A percentile compares a stretch with the other conserved stretches of the same genome.
Conservation (phyloP, 2,329 filamentous ascomycete genomes). For the Hysterium pulicare region DNA sequence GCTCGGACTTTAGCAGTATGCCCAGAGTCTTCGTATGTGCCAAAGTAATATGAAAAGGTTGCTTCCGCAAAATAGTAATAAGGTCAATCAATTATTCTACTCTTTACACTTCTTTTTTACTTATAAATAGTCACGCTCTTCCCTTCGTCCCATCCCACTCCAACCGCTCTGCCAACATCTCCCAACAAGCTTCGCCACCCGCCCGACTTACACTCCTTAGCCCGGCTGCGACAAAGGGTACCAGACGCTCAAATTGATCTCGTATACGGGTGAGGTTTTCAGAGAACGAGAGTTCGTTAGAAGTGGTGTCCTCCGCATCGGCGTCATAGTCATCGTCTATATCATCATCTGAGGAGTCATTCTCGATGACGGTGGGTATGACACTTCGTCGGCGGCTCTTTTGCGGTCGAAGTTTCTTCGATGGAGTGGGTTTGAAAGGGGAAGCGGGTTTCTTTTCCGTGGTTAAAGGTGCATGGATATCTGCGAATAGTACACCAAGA, state of each 20-base stretch:
- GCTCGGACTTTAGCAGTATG: no score
- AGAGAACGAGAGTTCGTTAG: slow-evolving; percentile 1
- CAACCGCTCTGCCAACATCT: slow-evolving; percentile 76
- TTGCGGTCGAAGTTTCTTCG: neutral
- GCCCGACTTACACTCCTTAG: slow-evolving; percentile 72
- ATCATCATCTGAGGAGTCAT: slow-evolving; percentile 25
- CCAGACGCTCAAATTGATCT: slow-evolving; percentile 60
- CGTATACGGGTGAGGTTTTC: slow-evolving; percentile 57
- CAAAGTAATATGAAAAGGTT: no score
- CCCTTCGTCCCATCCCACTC: slow-evolving; percentile 46
- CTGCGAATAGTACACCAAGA: slow-evolving; percentile 66
- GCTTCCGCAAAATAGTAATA: no score
- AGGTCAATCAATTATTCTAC: no score
- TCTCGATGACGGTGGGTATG: slow-evolving; percentile 14
- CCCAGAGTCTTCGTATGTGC: no score
- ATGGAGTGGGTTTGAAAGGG: neutral
- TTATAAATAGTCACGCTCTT: no score
- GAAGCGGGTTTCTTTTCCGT: slow-evolving; percentile 38
- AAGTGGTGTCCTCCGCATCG: slow-evolving; percentile 6
- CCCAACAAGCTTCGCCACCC: slow-evolving; percentile 70
- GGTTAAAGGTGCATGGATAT: slow-evolving; percentile 48
- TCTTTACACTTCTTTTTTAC: no score
- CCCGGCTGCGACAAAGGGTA: slow-evolving; percentile 70
- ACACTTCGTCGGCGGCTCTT: slow-evolving; percentile 19
- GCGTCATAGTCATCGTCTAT: slow-evolving; percentile 6